Conservation (phyloP, 805 yeast genomes). For the Yarrowia porcina region DNA sequence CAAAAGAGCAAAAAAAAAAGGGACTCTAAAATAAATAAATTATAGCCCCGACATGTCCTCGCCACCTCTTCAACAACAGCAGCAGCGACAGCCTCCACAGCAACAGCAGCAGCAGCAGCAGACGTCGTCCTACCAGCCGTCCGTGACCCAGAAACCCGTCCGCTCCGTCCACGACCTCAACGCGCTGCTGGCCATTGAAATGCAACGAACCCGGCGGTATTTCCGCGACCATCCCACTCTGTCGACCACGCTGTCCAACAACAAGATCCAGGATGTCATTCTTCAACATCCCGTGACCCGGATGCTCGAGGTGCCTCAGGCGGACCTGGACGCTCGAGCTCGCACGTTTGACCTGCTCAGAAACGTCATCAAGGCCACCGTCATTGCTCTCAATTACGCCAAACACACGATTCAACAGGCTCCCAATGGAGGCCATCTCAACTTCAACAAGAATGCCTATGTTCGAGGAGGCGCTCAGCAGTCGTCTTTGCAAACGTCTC, state of each 20-base stretch:
- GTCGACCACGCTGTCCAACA: constrained; percentile 32
- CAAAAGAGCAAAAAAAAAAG: background rate
- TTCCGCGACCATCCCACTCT: constrained; percentile 20
- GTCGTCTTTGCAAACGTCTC: background rate
- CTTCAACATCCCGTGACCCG: constrained; percentile 35
- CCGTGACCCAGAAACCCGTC: constrained; percentile 5
- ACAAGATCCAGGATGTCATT: constrained; percentile 35
- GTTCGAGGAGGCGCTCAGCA: background rate
- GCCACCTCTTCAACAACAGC: background rate
- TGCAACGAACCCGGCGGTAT: constrained; percentile 25
- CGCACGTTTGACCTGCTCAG: constrained; percentile 18
- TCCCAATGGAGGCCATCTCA: background rate
- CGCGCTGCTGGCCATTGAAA: constrained; percentile 9
- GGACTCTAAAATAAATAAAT: background rate
- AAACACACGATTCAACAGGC: constrained; percentile 11
- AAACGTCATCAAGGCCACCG: constrained; percentile 22
- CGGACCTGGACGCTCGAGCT: constrained; percentile 34
- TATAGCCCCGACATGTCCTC: background rate
- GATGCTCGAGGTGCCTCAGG: constrained; percentile 33
- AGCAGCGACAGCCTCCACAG: background rate
- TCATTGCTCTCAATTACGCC: constrained; percentile 21
- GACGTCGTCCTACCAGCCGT: background rate
- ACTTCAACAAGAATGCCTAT: constrained; percentile 11
- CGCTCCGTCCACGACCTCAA: constrained; percentile 9
- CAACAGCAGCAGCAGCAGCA: background rate